Evolutionary conservation across 1,284 basidiomycete genomes (phyloP), one percentile per base, ranked within the genome.

Genomic region (Microbotryum silenes-acaulis): DNA sequence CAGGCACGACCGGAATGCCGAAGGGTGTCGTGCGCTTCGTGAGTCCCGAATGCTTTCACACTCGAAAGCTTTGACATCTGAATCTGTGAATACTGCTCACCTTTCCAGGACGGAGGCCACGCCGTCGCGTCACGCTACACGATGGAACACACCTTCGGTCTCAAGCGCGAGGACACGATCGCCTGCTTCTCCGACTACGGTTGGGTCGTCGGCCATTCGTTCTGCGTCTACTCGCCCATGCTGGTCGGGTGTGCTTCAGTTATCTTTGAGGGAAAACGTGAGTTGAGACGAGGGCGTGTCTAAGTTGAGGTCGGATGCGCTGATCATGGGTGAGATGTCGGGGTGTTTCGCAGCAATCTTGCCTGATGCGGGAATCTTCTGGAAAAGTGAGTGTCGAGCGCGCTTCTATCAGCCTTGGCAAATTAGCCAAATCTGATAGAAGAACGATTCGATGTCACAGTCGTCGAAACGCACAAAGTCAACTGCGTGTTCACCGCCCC

Each of bases 191-290:
- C 54, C 6, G 61, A 67, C 48, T 63, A 72, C 14, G 70, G 72
- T 45, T 74, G 71, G 54, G 53, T 64, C 50, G 57, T 59, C 16
- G 57, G 57, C 3, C 60, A 62, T 45, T 55, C 51, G 12, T 63
- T 57, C 62, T 70, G 71, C 57, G 65, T 72, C 62, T 74, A 72
- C 54, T 71, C 66, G 2, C 73, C 73, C 2, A 65, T 72, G 3
- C 59, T 74, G 4, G 58, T 74, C 3, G 73, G 73, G 18, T 67
- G 65, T 5, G 64, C 72, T 23, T 69, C 70, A 16, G 64, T 73
- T 49, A 66, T 74, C 23, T 74, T 74, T 44, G 73, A 74, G 46
- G 72, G 72, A 45, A 74, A 74, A 51, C 73, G 49, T 51, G 12
- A 27, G 49, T 27, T 7, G 49, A 25, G 14, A 16, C 23, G 7